phyloP scores from a whole-genome alignment of 345 rosid genomes.

The Citrus sp. region DNA sequence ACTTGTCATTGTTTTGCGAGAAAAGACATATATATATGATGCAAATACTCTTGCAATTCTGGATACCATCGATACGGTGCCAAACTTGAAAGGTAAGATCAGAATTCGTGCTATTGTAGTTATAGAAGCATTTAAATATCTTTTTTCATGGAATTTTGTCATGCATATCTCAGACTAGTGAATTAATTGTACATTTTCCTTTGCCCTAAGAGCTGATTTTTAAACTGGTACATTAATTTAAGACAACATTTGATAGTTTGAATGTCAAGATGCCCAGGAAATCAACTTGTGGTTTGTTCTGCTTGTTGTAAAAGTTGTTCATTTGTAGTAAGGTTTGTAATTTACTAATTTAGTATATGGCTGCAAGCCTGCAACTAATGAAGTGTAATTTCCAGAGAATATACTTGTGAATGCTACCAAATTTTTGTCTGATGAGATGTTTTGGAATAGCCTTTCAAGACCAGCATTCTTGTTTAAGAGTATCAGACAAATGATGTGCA shows the following conservation, averaged over 20 bases:
- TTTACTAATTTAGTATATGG: neutral
- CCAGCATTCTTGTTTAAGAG: neutral
- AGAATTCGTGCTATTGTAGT: neutral
- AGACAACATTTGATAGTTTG: neutral
- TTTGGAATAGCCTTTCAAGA: neutral
- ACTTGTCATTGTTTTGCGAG: constrained; percentile 81
- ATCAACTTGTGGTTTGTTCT: neutral
- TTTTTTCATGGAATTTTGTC: neutral
- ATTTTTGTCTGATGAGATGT: neutral
- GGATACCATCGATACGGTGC: constrained; percentile 76
- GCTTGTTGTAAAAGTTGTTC: neutral
- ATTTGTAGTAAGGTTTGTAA: neutral
- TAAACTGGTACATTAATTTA: neutral
- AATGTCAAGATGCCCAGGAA: neutral
- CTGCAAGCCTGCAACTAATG: neutral
- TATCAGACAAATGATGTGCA: neutral
- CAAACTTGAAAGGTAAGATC: constrained; percentile 68
- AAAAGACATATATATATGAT: constrained; percentile 74
- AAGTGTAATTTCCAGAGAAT: neutral
- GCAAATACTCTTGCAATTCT: constrained; percentile 60
- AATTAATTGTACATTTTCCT: neutral
- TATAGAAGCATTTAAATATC: neutral
- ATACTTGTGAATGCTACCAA: neutral
- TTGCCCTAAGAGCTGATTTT: neutral
- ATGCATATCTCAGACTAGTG: neutral